phyloP scores from a whole-genome alignment of 176 grass and related monocot genomes.

The Oryza brachyantha region DNA sequence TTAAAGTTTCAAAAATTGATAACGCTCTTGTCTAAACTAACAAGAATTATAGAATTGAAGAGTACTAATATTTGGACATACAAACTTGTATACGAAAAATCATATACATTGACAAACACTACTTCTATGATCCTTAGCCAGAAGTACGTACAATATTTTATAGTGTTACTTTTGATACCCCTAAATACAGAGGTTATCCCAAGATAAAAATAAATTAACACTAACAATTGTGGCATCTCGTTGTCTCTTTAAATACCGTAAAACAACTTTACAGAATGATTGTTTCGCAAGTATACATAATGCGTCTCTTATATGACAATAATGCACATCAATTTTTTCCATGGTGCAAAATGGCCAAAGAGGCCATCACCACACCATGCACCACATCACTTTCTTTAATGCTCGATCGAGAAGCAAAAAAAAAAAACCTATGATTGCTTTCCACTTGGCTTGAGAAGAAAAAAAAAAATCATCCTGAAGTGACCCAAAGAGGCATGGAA shows the following conservation, averaged over 20 bases:
- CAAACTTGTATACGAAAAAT: no score
- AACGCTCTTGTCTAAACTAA: no score
- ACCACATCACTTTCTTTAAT: not conserved
- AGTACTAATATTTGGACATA: no score
- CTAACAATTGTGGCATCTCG: not conserved
- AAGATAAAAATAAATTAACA: no score
- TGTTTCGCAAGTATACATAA: not conserved
- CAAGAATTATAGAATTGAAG: no score
- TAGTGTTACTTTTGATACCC: no score
- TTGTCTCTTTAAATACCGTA: no score
- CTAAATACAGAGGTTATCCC: no score
- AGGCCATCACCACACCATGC: constrained; percentile 21
- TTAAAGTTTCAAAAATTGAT: no score
- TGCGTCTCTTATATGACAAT: not conserved
- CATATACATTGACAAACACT: no score
- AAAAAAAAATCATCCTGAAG: not conserved
- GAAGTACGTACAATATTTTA: no score
- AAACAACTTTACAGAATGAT: not conserved
- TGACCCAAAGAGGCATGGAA: not conserved
- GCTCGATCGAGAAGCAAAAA: not conserved
- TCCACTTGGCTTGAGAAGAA: constrained; percentile 23
- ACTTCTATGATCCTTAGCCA: no score
- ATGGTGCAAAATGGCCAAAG: not conserved
- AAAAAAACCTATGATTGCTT: not conserved
- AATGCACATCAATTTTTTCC: not conserved